Evolutionary conservation across 2,329 filamentous ascomycete species (phyloP), one percentile per base, ranked within the genome.

Genomic region (Calonectria multiphialidica): DNA sequence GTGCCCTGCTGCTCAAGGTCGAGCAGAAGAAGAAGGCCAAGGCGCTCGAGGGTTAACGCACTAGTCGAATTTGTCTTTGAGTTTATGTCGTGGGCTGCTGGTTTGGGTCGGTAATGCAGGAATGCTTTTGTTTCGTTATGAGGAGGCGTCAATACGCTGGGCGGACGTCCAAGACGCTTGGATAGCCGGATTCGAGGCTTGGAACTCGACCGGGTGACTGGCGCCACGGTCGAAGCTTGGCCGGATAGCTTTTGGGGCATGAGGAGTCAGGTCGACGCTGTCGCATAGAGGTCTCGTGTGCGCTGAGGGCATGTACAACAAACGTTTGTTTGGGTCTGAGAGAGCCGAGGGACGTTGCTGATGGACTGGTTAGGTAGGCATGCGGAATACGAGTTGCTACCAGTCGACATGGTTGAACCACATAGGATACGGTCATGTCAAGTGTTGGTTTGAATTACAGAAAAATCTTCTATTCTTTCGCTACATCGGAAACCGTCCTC

Each of bases 1-100:
- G 97, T 80, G 97, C 97, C 16, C 89, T 99, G 79, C 89, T 99
- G 80, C 91, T 98, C 84, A 98, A 98, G 92, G 95, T 98, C 68
- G 95, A 98, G 87, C 94, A 98, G 87, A 98, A 98, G 94, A 98
- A 98, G 94, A 95, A 95, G 88, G 92, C 89, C 79, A 88, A 88
- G 84, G 84, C 86, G 35, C 81, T 87, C 67, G 86, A 88, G 75
- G 86, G 82, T 87, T 83, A 83, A 70, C 33, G 21, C 66, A 65
- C 64, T 55, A 68, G 66, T 70, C 47, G 70, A 71, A 45, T 72
- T 71, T 71, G 70, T 69, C 73, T 76, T 67, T 79, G 73, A 62
- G 77, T 74, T 74, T 78, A 71, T 71, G 44, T 76, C 75, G 74
- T 74, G 72, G 74, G 77, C 71, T 74, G 73, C 68, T 73, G 72